Percentiles rank a stretch among this genome's conserved stretches.
These are phyloP conservation scores for Dothideomycetes sp. DNA, from an alignment of 2,329 filamentous ascomycete genomes.

Conservation along the genomic window DNA sequence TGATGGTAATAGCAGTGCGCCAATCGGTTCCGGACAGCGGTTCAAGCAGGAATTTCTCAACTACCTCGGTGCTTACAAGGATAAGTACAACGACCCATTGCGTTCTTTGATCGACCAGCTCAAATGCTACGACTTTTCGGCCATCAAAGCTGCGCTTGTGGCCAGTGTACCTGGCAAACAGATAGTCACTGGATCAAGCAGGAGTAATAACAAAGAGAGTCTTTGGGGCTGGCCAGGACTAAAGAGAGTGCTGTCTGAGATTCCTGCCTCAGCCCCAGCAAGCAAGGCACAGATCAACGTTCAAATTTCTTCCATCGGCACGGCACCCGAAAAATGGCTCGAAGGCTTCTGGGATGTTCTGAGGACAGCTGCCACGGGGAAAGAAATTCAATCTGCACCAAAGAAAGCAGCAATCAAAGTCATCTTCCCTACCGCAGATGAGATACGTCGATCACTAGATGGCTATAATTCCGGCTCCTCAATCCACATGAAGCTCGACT, in stretches of 20 bases:
- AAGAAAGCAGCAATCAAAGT: slow-evolving; percentile 52
- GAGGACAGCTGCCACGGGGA: background rate
- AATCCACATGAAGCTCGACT: slow-evolving; percentile 73
- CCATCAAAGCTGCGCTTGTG: slow-evolving; percentile 61
- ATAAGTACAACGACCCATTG: slow-evolving; percentile 33
- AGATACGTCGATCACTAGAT: slow-evolving; percentile 66
- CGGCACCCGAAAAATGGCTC: slow-evolving; percentile 66
- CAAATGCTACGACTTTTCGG: slow-evolving; percentile 56
- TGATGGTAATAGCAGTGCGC: background rate
- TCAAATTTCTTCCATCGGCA: slow-evolving; percentile 75
- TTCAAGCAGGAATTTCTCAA: slow-evolving; percentile 69
- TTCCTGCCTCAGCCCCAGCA: background rate
- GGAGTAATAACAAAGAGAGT: background rate
- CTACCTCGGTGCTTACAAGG: slow-evolving; percentile 64
- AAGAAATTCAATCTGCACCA: background rate
- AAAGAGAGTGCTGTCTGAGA: slow-evolving; percentile 45
- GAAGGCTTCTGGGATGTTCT: slow-evolving; percentile 46
- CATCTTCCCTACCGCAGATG: slow-evolving; percentile 71
- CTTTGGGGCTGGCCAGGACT: slow-evolving; percentile 71
- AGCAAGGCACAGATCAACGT: slow-evolving; percentile 40
- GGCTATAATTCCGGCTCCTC: slow-evolving; percentile 70
- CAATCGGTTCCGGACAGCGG: slow-evolving; percentile 52
- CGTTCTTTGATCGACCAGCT: slow-evolving; percentile 49
- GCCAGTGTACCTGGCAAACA: slow-evolving; percentile 60
- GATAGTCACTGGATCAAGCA: background rate